Percentiles rank a stretch among this genome's conserved stretches.
phyloP scores from a whole-genome alignment of 73 alveolate species.

The Halteria grandinella region DNA sequence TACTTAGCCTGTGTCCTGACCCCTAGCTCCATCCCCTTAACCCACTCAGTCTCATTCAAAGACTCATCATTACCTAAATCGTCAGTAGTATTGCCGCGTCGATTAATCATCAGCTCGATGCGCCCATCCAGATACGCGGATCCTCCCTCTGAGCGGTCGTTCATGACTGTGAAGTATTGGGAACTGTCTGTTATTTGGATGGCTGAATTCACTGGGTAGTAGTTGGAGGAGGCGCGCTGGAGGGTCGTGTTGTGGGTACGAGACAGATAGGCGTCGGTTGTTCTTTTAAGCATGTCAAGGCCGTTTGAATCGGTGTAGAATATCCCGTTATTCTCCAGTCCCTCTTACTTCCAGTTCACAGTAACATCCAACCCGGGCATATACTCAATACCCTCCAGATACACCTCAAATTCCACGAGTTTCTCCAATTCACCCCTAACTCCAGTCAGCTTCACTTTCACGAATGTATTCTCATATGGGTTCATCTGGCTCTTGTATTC shows the following conservation, averaged over 20 bases:
- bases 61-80: not conserved
- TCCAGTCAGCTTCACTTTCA: no score
- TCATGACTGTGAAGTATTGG: slow-evolving; percentile 39
- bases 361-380: not conserved
- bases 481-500: no score
- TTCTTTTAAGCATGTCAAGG: slow-evolving; percentile 62
- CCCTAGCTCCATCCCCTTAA: no score
- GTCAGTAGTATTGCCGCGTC: slow-evolving; percentile 48
- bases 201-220: slow-evolving; percentile 81
- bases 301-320: slow-evolving; percentile 78
- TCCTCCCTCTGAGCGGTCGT: slow-evolving; percentile 88
- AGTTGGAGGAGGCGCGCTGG: slow-evolving; percentile 79
- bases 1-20: no score
- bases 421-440: no score
- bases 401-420: slow-evolving; percentile 24
- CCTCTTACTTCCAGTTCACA: slow-evolving; percentile 8
- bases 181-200: slow-evolving; percentile 64
- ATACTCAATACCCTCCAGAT: not conserved
- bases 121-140: slow-evolving; percentile 80
- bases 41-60: not conserved
- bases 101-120: slow-evolving; percentile 87
- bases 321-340: slow-evolving; percentile 11
- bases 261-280: no score
- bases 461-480: no score
- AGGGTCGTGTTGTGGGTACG: not conserved